These are phyloP conservation scores for Antitrichia curtipendula DNA, from an alignment of 225 moss, liverwort and hornwort species.

Conservation along the genomic window DNA sequence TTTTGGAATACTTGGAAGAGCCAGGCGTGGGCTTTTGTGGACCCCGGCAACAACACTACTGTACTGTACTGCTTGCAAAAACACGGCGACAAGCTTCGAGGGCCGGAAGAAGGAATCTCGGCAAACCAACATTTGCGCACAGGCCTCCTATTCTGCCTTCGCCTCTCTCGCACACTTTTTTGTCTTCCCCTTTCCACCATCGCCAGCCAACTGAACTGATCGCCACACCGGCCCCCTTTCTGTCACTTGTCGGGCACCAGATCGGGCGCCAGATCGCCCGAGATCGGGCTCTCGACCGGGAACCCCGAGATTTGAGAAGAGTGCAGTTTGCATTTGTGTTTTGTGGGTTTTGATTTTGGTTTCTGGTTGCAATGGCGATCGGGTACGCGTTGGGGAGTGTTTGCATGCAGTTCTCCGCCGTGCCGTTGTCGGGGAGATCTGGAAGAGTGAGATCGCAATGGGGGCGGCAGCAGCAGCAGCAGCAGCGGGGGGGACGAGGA, in stretches of 20 bases:
- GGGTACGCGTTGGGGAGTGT: slow-evolving; percentile 9
- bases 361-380: slow-evolving; percentile 19
- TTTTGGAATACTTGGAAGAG: background rate
- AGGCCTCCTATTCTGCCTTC: background rate
- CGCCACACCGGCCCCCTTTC: background rate
- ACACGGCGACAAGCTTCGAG: background rate
- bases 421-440: background rate
- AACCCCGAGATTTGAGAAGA: background rate
- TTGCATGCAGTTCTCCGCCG: background rate
- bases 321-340: background rate
- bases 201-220: background rate
- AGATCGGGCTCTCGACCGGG: background rate
- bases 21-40: background rate
- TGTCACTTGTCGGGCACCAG: background rate
- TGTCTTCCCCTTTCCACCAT: background rate
- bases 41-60: background rate
- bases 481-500: background rate
- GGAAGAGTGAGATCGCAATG: slow-evolving; percentile 11
- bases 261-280: background rate
- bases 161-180: background rate
- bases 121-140: background rate
- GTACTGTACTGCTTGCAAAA: too few species aligned
- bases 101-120: background rate
- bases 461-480: background rate
- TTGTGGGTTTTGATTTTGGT: background rate